phyloP scores from a whole-genome alignment of 2,329 filamentous ascomycete genomes.

The Fusarium musae region DNA sequence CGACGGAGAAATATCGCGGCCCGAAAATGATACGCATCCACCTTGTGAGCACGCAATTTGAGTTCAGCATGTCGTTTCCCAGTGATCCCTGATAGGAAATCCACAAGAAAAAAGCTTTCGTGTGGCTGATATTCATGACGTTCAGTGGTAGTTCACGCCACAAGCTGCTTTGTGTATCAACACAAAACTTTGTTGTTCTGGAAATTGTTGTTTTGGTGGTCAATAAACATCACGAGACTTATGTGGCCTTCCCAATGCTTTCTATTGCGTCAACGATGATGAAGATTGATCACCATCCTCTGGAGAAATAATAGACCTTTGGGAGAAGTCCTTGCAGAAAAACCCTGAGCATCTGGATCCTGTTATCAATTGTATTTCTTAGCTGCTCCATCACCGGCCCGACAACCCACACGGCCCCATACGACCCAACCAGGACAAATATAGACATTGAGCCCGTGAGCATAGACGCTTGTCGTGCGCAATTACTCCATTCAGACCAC shows the following conservation, averaged over 20 bases:
- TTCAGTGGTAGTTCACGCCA: background rate
- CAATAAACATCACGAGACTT: background rate
- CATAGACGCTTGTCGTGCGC: background rate
- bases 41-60: slow-evolving; percentile 30
- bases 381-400: background rate
- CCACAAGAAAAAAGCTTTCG: background rate
- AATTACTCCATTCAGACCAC: background rate
- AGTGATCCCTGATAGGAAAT: background rate
- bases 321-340: background rate
- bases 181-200: background rate
- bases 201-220: background rate
- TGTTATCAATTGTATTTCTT: background rate
- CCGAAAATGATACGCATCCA: slow-evolving; percentile 3
- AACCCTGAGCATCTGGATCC: background rate
- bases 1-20: slow-evolving; percentile 9
- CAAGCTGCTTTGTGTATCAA: background rate
- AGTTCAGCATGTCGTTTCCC: slow-evolving; percentile 9
- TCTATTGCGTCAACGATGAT: background rate
- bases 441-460: background rate
- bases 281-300: background rate
- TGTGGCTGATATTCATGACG: background rate
- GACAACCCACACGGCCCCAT: background rate
- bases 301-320: too few species aligned
- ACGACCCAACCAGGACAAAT: background rate
- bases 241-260: background rate